Conservation (phyloP, 1,284 basidiomycete genomes). For the Waitea zeae region DNA sequence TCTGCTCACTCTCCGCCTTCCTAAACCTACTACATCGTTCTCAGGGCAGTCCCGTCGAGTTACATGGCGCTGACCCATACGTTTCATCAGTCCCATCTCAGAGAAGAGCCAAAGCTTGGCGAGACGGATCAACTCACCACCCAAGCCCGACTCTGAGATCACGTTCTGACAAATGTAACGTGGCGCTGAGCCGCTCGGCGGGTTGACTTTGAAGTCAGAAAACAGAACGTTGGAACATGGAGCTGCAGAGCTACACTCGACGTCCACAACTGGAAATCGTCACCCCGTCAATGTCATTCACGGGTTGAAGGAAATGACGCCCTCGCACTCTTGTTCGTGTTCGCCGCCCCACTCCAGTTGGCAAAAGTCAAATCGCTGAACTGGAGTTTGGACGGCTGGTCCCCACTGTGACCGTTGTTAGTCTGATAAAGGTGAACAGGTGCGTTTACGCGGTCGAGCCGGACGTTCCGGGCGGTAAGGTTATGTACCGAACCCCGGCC, state of each 20-base stretch:
- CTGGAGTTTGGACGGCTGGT: conserved; percentile 28
- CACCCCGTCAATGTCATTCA: background rate
- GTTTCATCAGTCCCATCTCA: too few relatives aligned
- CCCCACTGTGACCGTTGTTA: conserved; percentile 27
- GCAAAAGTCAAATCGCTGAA: conserved; percentile 29
- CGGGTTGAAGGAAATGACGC: background rate
- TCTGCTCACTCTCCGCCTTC: too few relatives aligned
- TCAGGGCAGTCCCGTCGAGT: background rate
- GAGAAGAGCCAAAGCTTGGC: too few relatives aligned
- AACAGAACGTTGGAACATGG: conserved; percentile 30
- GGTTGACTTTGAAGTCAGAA: conserved; percentile 20
- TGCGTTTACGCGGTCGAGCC: conserved; percentile 24
- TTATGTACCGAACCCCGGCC: conserved; percentile 34
- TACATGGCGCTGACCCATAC: background rate
- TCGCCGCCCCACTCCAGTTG: conserved; percentile 30
- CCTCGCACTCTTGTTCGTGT: conserved; percentile 22
- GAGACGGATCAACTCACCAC: conserved; percentile 15
- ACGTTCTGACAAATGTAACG: conserved; percentile 30
- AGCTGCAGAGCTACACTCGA: conserved; percentile 34
- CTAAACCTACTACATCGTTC: too few relatives aligned
- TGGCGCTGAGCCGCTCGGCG: conserved; percentile 18
- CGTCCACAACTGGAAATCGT: conserved; percentile 24
- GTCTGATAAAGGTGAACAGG: conserved; percentile 35
- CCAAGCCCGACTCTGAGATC: conserved; percentile 21
- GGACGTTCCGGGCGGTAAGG: conserved; percentile 26